Base-by-base conservation (phyloP, 768 basidiomycete genomes). In the Boletus insuetus region DNA sequence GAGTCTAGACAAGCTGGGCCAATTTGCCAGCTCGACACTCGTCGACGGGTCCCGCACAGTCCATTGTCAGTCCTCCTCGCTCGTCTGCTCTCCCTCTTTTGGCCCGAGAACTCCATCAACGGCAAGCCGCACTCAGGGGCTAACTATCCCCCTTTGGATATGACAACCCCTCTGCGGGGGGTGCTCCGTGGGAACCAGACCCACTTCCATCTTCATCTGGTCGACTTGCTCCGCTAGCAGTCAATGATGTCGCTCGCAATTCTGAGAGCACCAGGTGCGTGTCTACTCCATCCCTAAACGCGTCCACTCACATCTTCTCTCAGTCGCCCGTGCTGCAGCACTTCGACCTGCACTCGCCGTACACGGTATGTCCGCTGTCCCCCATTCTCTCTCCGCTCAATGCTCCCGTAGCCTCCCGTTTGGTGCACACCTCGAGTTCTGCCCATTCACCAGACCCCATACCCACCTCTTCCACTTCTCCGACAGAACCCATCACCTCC, bases 401-500 rank as follows among this genome's bases (percentile, higher is more conserved):
- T 35, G 31, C 37, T 45, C 31, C 47, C 59, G 37, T 44, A 83
- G 83, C 75, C 52, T 72, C 67, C 65, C 85, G 85, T 62, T 77
- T 77, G 40, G 64, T 91, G 20, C 85, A 87, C 63, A 71, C 79
- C 11, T 82, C 86, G 10, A 73, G 68, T 48, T 69, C 79, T 49
- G 66, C 68, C 13, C 77, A 75, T 13, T 73, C 77, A 43, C 73
- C 74, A 22, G 69, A 77, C 35, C 58, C 70, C 46, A 67, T 74
- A 44, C 71, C 82, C 14, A 74, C 78, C 42, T 74, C 73, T 13
- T 74, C 81, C 17, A 72, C 78, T 1, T 75, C 73, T 49, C 58
- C 76, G 0, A 60, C 74, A 0, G 77, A 81, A 56, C 88, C 89
- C 13, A 78, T 84, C 58, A 92, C 91, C 7, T 72, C 76, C 14